Percentiles rank a stretch among this genome's conserved stretches.
Conservation (phyloP, 1,284 basidiomycete species). For the Rhizoctonia solani region DNA sequence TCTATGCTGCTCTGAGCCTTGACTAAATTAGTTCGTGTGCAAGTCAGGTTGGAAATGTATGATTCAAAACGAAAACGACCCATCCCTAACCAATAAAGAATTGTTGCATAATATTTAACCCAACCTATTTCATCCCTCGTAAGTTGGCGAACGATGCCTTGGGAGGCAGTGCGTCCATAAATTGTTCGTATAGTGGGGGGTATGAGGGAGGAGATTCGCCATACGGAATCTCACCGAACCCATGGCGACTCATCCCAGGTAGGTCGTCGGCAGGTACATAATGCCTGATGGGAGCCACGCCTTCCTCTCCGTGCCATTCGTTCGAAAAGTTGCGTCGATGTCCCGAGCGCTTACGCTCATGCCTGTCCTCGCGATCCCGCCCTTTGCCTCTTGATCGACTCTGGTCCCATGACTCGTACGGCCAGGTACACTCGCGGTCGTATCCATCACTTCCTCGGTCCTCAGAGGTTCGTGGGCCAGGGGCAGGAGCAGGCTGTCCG, state of each 20-base stretch:
- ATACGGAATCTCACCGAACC: background rate
- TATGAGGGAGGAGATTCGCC: conserved; percentile 26
- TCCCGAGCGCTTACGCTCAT: background rate
- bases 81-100: conserved; percentile 1
- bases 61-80: background rate
- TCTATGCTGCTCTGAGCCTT: conserved; percentile 33
- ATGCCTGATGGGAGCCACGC: conserved; percentile 2
- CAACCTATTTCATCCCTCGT: conserved; percentile 25
- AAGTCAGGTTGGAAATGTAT: background rate
- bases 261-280: conserved; percentile 29
- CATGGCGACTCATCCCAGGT: conserved; percentile 23
- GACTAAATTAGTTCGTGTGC: conserved; percentile 1
- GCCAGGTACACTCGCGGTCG: conserved; percentile 13
- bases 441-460: background rate
- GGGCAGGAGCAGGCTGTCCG: background rate
- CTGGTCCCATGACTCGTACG: conserved; percentile 26
- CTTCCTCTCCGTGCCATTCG: conserved; percentile 21
- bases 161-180: conserved; percentile 4
- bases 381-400: conserved; percentile 26
- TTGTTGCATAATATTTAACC: background rate
- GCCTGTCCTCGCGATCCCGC: conserved; percentile 19
- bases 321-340: conserved; percentile 8
- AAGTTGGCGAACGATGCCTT: conserved; percentile 29
- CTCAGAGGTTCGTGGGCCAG: background rate
- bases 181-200: conserved; percentile 32